A percentile compares a stretch with the other conserved stretches of the same genome.
phyloP scores from a whole-genome alignment of 1,284 basidiomycete genomes.

The Malassezia globosa region DNA sequence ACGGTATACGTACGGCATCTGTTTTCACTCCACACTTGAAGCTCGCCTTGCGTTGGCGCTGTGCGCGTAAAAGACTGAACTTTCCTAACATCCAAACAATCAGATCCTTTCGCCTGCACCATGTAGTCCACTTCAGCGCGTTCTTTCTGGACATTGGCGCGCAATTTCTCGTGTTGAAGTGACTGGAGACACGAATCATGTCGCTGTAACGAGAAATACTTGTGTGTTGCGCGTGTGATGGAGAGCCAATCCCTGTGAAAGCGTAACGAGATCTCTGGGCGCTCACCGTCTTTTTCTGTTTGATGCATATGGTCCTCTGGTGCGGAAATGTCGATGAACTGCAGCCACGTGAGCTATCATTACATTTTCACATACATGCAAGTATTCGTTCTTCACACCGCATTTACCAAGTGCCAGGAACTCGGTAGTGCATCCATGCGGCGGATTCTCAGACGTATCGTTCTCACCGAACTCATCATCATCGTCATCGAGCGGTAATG shows the following conservation, averaged over 20 bases:
- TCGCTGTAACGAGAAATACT: conserved; percentile 56
- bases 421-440: conserved; percentile 57
- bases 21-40: neutral
- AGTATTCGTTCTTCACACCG: conserved; percentile 64
- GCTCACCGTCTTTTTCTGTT: neutral
- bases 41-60: conserved; percentile 46
- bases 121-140: neutral
- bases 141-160: conserved; percentile 48
- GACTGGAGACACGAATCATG: conserved; percentile 56
- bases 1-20: conserved; percentile 1
- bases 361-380: conserved; percentile 52
- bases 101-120: neutral
- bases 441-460: neutral
- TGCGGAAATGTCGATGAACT: conserved; percentile 23
- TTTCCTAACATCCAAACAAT: conserved; percentile 15
- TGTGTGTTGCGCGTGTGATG: neutral
- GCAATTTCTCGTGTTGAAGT: conserved; percentile 51
- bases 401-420: conserved; percentile 94
- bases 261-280: conserved; percentile 49
- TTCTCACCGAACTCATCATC: conserved; percentile 7
- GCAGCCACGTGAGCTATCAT: too few relatives aligned
- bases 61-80: conserved; percentile 33
- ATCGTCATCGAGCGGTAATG: conserved; percentile 20
- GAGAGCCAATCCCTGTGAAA: conserved; percentile 72
- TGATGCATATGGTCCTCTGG: conserved; percentile 16